A percentile compares a stretch with the other conserved stretches of the same genome.
These are phyloP conservation scores for Aspergillus proliferans DNA, from an alignment of 2,329 filamentous ascomycete genomes.

Conservation along the genomic window DNA sequence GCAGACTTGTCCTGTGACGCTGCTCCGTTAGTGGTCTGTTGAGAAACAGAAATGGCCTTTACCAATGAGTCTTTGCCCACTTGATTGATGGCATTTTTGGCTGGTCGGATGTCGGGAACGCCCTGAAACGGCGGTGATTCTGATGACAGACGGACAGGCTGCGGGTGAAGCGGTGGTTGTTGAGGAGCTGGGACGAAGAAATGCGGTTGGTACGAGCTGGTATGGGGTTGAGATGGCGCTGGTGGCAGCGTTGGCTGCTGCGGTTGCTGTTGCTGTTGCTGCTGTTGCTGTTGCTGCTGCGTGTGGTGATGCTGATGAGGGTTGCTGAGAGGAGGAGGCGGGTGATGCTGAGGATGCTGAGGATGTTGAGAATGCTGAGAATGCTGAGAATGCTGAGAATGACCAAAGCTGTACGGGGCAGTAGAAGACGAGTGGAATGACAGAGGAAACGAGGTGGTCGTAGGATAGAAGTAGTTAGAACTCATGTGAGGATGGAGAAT, in stretches of 20 bases:
- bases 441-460: conserved; percentile 29
- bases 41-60: conserved; percentile 5
- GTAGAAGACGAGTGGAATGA: conserved; percentile 29
- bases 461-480: conserved; percentile 31
- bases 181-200: conserved; percentile 23
- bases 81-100: conserved; percentile 31
- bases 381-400: conserved; percentile 22
- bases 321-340: neutral
- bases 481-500: conserved; percentile 30
- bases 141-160: conserved; percentile 23
- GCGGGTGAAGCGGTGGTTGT: conserved; percentile 20
- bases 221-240: conserved; percentile 6
- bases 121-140: conserved; percentile 27
- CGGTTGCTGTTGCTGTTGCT: neutral
- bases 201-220: conserved; percentile 24
- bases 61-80: conserved; percentile 15
- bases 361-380: conserved; percentile 16
- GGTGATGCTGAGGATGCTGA: conserved; percentile 21
- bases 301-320: neutral
- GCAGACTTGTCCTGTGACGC: conserved; percentile 36
- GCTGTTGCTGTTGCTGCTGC: conserved; percentile 1
- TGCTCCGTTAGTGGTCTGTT: conserved; percentile 3
- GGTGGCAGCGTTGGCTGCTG: neutral
- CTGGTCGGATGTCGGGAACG: conserved; percentile 32
- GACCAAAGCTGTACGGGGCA: conserved; percentile 25